Conservation (phyloP, 805 yeast species). For the Metschnikowia amazonensis region DNA sequence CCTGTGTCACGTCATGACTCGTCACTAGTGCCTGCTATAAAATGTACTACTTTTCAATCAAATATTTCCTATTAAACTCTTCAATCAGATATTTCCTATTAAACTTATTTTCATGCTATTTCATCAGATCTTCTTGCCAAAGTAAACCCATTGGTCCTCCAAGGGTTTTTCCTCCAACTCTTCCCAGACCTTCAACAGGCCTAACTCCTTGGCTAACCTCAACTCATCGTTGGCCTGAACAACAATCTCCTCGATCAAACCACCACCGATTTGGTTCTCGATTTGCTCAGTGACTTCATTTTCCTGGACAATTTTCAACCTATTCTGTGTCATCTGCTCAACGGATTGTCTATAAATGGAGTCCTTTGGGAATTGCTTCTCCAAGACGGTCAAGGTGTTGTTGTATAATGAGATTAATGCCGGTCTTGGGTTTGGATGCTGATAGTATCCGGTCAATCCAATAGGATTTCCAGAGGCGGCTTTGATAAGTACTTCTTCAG, state of each 20-base stretch:
- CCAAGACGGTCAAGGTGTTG: slow-evolving; percentile 58
- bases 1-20: not conserved
- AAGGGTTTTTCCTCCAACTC: slow-evolving; percentile 75
- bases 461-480: slow-evolving; percentile 68
- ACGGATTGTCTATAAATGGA: slow-evolving; percentile 77
- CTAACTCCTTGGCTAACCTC: slow-evolving; percentile 61
- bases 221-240: slow-evolving; percentile 82
- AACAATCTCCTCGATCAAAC: slow-evolving; percentile 77
- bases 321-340: slow-evolving; percentile 64
- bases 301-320: slow-evolving; percentile 62
- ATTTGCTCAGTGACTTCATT: slow-evolving; percentile 61
- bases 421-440: slow-evolving; percentile 83
- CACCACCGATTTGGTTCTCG: slow-evolving; percentile 74
- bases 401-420: slow-evolving; percentile 68
- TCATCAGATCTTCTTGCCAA: slow-evolving; percentile 54
- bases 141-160: slow-evolving; percentile 81
- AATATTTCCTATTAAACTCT: not conserved
- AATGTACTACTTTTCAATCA: not conserved
- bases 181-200: slow-evolving; percentile 72
- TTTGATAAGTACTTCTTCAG: slow-evolving; percentile 53
- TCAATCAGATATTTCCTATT: not conserved
- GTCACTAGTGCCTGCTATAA: not conserved
- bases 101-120: not conserved
- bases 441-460: slow-evolving; percentile 72
- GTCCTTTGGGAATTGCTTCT: slow-evolving; percentile 60